Evolutionary conservation across 1,284 basidiomycete genomes (phyloP).

Genomic region (Heterobasidion irregulare): DNA sequence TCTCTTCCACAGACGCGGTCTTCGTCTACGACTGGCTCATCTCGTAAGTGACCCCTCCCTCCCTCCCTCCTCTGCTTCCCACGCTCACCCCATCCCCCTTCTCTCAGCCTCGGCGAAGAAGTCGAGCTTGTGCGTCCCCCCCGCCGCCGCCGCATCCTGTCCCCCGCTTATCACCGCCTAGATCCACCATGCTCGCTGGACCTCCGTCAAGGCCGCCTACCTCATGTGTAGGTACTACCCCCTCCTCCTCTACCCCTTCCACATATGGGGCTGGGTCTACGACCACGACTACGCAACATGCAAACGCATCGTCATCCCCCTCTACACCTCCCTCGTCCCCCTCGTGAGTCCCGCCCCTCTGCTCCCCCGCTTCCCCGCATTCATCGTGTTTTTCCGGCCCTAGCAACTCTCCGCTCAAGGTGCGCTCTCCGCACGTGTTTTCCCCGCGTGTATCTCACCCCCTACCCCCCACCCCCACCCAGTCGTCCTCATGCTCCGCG

Average conservation of each 20-base stretch:
- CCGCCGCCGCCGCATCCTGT: too few relatives aligned
- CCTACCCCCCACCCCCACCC: constrained; percentile 2
- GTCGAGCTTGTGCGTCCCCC: constrained; percentile 4
- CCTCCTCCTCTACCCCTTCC: constrained; percentile 14
- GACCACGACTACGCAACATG: constrained; percentile 13
- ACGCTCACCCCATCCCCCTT: background rate
- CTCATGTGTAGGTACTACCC: constrained; percentile 21
- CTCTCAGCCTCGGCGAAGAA: constrained; percentile 8
- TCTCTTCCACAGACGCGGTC: constrained; percentile 4
- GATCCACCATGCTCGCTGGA: constrained; percentile 19
- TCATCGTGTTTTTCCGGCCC: too few relatives aligned
- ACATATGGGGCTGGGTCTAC: constrained; percentile 15
- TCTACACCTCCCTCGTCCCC: constrained; percentile 8
- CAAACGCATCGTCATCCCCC: constrained; percentile 1
- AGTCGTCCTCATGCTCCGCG: constrained; percentile 20
- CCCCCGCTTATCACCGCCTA: background rate
- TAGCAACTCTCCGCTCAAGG: background rate
- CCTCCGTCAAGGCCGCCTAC: constrained; percentile 16
- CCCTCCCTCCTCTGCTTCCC: background rate
- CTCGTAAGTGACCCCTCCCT: constrained; percentile 10
- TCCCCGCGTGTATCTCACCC: too few relatives aligned
- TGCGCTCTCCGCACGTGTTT: too few relatives aligned
- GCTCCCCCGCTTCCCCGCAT: too few relatives aligned
- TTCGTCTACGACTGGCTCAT: constrained; percentile 14
- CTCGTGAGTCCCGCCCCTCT: constrained; percentile 3